phyloP scores from a whole-genome alignment of 768 basidiomycete species.

The Kondoa malvinella region DNA sequence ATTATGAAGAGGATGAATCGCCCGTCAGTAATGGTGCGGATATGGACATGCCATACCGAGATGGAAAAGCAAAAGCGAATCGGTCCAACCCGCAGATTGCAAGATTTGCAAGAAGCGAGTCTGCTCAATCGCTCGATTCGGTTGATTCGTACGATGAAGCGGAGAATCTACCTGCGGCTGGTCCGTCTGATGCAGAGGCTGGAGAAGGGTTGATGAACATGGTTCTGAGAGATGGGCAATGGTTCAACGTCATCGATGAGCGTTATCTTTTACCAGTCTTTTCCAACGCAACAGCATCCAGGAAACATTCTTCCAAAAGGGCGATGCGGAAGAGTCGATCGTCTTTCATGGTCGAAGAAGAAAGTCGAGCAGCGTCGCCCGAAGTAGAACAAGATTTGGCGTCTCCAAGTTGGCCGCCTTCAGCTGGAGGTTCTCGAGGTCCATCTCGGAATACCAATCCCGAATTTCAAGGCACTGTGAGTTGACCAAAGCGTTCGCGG shows the following conservation, averaged over 20 bases:
- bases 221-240: slow-evolving; percentile 54
- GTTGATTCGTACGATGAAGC: slow-evolving; percentile 19
- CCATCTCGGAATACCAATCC: background rate
- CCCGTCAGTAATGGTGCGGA: background rate
- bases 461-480: background rate
- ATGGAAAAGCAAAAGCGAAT: background rate
- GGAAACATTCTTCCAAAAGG: slow-evolving; percentile 16
- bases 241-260: slow-evolving; percentile 93
- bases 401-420: background rate
- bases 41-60: background rate
- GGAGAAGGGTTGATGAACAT: slow-evolving; percentile 21
- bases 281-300: slow-evolving; percentile 21
- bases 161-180: slow-evolving; percentile 5
- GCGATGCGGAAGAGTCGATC: slow-evolving; percentile 2
- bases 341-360: background rate
- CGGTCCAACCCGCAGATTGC: background rate
- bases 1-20: slow-evolving; percentile 6
- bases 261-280: slow-evolving; percentile 61
- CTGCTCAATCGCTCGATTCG: slow-evolving; percentile 10
- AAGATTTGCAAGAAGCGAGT: background rate
- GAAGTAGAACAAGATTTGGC: background rate
- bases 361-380: background rate
- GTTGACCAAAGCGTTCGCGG: background rate
- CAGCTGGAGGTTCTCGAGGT: background rate
- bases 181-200: slow-evolving; percentile 5